These are phyloP conservation scores for Cucurbita pepo DNA, from an alignment of 306 rosid genomes.

Conservation along the genomic window DNA sequence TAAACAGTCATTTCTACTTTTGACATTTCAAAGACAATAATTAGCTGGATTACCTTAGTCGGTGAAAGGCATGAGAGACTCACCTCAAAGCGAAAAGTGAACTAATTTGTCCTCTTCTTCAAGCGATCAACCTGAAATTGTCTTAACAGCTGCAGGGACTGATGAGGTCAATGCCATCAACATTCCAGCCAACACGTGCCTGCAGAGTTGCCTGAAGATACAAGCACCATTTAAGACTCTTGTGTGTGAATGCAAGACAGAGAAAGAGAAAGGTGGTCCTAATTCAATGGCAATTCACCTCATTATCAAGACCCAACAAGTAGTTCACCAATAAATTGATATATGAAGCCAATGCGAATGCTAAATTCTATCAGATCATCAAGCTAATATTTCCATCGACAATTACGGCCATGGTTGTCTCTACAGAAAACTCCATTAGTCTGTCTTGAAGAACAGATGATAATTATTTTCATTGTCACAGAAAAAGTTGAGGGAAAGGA, in stretches of 20 bases:
- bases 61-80: not conserved
- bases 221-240: not conserved
- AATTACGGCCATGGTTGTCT: slow-evolving; percentile 46
- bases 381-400: slow-evolving; percentile 31
- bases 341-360: slow-evolving; percentile 45
- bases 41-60: not conserved
- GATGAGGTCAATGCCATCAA: slow-evolving; percentile 88
- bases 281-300: slow-evolving; percentile 27
- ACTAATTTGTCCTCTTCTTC: slow-evolving; percentile 20
- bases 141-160: slow-evolving; percentile 47
- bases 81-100: not conserved
- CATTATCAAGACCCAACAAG: slow-evolving; percentile 38
- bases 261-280: not conserved
- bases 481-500: not conserved
- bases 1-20: not conserved
- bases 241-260: slow-evolving; percentile 1
- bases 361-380: slow-evolving; percentile 29
- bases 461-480: not conserved
- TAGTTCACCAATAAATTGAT: slow-evolving; percentile 80
- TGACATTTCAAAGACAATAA: not conserved
- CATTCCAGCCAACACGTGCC: slow-evolving; percentile 71
- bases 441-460: slow-evolving; percentile 14
- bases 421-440: slow-evolving; percentile 41
- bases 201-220: slow-evolving; percentile 50
- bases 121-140: slow-evolving; percentile 56